phyloP scores from a whole-genome alignment of 1,284 basidiomycete species.

The Cryptococcus depauperatus region DNA sequence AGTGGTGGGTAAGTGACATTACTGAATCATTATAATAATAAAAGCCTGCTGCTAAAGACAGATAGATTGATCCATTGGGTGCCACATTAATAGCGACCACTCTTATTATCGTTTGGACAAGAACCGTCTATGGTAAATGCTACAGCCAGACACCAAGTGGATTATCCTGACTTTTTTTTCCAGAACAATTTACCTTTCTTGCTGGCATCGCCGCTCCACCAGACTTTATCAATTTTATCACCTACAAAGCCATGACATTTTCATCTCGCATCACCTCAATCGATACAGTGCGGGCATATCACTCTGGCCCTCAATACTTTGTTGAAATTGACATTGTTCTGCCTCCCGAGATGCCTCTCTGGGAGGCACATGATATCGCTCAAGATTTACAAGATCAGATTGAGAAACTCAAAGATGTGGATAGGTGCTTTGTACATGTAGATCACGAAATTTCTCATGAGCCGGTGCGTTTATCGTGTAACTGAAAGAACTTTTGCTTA shows the following conservation, averaged over 20 bases:
- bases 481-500: background rate
- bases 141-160: background rate
- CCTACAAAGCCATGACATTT: constrained; percentile 88
- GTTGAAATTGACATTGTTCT: constrained; percentile 95
- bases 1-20: constrained; percentile 35
- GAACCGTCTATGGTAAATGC: constrained; percentile 55
- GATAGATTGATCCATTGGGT: constrained; percentile 41
- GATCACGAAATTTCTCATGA: constrained; percentile 81
- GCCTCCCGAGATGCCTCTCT: constrained; percentile 76
- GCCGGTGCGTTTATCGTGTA: constrained; percentile 28
- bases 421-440: constrained; percentile 85
- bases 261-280: constrained; percentile 74
- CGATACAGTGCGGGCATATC: constrained; percentile 82
- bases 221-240: constrained; percentile 81
- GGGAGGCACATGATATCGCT: constrained; percentile 85
- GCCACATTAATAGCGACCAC: constrained; percentile 60
- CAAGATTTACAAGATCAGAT: constrained; percentile 91
- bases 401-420: constrained; percentile 83
- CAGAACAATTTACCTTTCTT: constrained; percentile 70
- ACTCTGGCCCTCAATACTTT: constrained; percentile 67
- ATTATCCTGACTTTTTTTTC: background rate
- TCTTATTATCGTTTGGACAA: constrained; percentile 72
- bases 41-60: background rate
- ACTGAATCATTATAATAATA: background rate
- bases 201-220: constrained; percentile 85